These are phyloP conservation scores for Emericellopsis cladophorae DNA, from an alignment of 2,329 filamentous ascomycete species.

Conservation along the genomic window DNA sequence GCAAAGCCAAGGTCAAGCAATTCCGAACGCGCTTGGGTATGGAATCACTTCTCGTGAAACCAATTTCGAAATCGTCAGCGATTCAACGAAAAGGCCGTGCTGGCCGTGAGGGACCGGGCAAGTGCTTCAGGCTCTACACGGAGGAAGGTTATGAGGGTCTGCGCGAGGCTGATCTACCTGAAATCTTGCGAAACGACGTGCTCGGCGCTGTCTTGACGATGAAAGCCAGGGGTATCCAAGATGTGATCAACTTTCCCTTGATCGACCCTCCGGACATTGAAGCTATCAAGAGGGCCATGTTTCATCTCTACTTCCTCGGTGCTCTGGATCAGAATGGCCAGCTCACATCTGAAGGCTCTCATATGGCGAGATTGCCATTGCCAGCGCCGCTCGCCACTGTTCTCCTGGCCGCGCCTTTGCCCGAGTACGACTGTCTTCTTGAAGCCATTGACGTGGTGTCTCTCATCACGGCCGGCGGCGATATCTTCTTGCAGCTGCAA, in stretches of 20 bases:
- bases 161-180: slow-evolving; percentile 65
- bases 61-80: slow-evolving; percentile 86
- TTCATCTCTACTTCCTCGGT: slow-evolving; percentile 68
- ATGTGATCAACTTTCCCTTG: slow-evolving; percentile 73
- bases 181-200: slow-evolving; percentile 84
- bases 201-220: slow-evolving; percentile 79
- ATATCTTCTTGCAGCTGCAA: slow-evolving; percentile 47
- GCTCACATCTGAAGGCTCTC: slow-evolving; percentile 62
- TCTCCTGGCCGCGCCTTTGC: slow-evolving; percentile 62
- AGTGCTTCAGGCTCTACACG: slow-evolving; percentile 84
- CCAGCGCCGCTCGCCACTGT: slow-evolving; percentile 72
- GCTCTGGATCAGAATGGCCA: slow-evolving; percentile 59
- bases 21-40: slow-evolving; percentile 76
- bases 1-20: slow-evolving; percentile 89
- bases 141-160: slow-evolving; percentile 60
- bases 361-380: slow-evolving; percentile 74
- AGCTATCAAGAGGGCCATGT: slow-evolving; percentile 66
- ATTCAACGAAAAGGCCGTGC: slow-evolving; percentile 87
- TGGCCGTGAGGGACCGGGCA: slow-evolving; percentile 80
- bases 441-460: slow-evolving; percentile 78
- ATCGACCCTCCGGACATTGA: slow-evolving; percentile 71
- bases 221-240: slow-evolving; percentile 78
- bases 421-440: slow-evolving; percentile 58
- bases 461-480: slow-evolving; percentile 49
- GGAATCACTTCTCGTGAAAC: slow-evolving; percentile 80